These are phyloP conservation scores for Dothistroma pini DNA, from an alignment of 2,329 filamentous ascomycete species.

Conservation along the genomic window DNA sequence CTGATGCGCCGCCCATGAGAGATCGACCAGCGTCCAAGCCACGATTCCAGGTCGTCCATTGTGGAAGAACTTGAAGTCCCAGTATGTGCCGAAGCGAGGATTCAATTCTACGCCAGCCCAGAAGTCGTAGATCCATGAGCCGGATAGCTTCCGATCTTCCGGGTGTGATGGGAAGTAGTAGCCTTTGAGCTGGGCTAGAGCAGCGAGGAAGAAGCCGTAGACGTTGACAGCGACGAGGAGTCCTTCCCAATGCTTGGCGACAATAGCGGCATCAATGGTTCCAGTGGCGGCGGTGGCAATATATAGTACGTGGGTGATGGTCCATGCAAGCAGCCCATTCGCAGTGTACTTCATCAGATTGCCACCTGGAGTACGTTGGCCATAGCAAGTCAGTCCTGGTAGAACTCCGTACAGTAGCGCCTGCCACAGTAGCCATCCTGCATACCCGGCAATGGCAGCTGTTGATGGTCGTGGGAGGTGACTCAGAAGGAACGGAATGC, in stretches of 20 bases:
- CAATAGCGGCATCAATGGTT: constrained; percentile 4
- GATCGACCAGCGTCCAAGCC: constrained; percentile 81
- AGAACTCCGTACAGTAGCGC: constrained; percentile 7
- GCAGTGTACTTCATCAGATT: constrained; percentile 9
- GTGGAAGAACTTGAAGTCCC: constrained; percentile 86
- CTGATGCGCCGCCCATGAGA: constrained; percentile 79
- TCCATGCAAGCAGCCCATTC: constrained; percentile 14
- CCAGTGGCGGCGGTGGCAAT: not conserved
- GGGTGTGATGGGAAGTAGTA: constrained; percentile 9
- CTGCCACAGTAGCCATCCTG: constrained; percentile 9
- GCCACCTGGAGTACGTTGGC: constrained; percentile 13
- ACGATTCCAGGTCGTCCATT: constrained; percentile 86
- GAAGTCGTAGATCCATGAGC: constrained; percentile 11
- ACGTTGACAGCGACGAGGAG: constrained; percentile 8
- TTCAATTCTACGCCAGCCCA: constrained; percentile 63
- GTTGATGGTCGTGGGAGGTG: constrained; percentile 6
- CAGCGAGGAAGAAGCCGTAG: constrained; percentile 7
- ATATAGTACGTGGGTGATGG: constrained; percentile 2
- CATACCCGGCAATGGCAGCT: constrained; percentile 6
- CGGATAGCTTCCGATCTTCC: constrained; percentile 10
- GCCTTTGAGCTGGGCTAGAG: constrained; percentile 5
- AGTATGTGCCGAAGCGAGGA: constrained; percentile 71
- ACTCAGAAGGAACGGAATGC: not conserved
- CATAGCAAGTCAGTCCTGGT: constrained; percentile 8
- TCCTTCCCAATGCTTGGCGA: constrained; percentile 12